Percentiles rank a stretch among this genome's conserved stretches.
These are phyloP conservation scores for Candida maltosa DNA, from an alignment of 805 yeast species.

Conservation along the genomic window DNA sequence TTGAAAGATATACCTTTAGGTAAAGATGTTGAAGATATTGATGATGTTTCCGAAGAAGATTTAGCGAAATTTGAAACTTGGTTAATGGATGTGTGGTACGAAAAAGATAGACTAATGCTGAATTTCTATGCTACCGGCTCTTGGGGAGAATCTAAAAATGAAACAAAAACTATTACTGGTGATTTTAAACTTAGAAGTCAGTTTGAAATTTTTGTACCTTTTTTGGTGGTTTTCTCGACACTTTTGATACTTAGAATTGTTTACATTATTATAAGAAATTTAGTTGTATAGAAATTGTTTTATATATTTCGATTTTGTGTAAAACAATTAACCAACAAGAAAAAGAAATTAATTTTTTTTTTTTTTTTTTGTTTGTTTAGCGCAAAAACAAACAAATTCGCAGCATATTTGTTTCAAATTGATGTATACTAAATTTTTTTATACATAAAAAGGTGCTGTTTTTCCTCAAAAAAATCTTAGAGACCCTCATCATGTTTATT, in stretches of 20 bases:
- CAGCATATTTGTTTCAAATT: constrained; percentile 1
- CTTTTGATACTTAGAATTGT: constrained; percentile 7
- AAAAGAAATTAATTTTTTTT: too few species aligned
- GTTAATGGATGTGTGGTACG: constrained; percentile 71
- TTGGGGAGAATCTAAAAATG: constrained; percentile 16
- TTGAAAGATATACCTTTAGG: constrained; percentile 63
- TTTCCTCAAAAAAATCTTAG: too few species aligned
- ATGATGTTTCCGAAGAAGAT: constrained; percentile 40
- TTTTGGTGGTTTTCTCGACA: constrained; percentile 8
- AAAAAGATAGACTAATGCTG: constrained; percentile 74
- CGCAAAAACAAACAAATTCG: neutral
- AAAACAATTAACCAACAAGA: too few species aligned
- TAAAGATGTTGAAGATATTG: constrained; percentile 34
- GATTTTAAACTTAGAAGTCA: constrained; percentile 20
- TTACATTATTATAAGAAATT: constrained; percentile 3
- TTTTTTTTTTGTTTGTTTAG: too few species aligned
- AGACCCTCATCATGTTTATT: too few species aligned
- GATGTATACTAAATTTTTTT: neutral
- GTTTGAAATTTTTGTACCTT: constrained; percentile 13
- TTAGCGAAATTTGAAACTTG: constrained; percentile 62
- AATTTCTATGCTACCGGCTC: constrained; percentile 59
- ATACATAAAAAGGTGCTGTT: too few species aligned
- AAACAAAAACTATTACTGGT: constrained; percentile 18
- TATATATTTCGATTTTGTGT: too few species aligned
- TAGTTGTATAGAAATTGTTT: constrained; percentile 4